Evolutionary conservation across 2,329 filamentous ascomycete genomes (phyloP), one percentile per base, ranked within the genome.

Genomic region (Didymella keratinophila): DNA sequence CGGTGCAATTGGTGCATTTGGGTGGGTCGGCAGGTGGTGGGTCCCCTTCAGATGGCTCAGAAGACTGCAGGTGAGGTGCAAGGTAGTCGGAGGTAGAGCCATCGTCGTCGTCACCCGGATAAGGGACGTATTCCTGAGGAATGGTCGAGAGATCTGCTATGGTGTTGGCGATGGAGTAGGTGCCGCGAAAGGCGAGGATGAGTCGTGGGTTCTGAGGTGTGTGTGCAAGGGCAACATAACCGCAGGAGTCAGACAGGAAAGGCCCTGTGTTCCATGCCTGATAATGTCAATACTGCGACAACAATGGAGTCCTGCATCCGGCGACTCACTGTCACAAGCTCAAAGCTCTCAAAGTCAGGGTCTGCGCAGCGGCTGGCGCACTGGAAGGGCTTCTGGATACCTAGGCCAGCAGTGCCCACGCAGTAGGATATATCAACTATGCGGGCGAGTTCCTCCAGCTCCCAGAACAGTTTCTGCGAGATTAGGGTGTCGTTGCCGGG

Each of bases 341-440:
- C 88, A 66, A 98, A 88, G 3, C 83, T 81, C 1, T 90, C 87
- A 63, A 98, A 97, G 56, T 97, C 92, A 42, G 82, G 81, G 52
- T 97, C 92, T 36, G 82, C 81, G 78, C 95, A 99, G 65, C 91
- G 90, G 58, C 91, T 95, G 14, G 89, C 85, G 77, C 95, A 99
- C 30, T 84, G 79, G 76, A 99, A 99, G 0, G 95, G 95, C 65
- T 88, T 87, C 48, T 84, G 83, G 61, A 99, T 88, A 37, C 94
- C 95, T 54, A 96, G 85, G 11, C 93, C 93, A 0, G 90, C 89
- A 5, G 85, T 88, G 61, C 93, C 93, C 58, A 98, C 91, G 76
- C 95, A 99, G 79, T 98, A 98, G 46, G 92, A 83, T 59, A 98
- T 95, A 75, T 99, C 95, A 62, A 97, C 94, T 25, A 98, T 85